Conservation (phyloP, 768 basidiomycete species). For the Tremella mesenterica region DNA sequence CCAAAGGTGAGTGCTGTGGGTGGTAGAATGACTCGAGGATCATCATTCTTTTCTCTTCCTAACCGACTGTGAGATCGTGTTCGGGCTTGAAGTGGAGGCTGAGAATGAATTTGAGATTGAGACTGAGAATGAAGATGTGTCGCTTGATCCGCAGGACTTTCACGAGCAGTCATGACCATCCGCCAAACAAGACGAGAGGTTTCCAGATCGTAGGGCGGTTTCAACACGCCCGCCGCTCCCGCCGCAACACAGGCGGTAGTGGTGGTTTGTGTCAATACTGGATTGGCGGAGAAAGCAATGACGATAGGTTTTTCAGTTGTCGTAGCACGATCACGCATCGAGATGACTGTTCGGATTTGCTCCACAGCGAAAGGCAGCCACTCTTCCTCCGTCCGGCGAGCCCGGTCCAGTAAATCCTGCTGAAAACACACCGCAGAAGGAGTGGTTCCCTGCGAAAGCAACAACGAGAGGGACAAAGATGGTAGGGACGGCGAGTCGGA, state of each 20-base stretch:
- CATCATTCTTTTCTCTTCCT: no score
- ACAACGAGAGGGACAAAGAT: conserved; percentile 36
- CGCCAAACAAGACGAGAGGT: conserved; percentile 21
- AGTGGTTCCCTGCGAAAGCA: conserved; percentile 39
- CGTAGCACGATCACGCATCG: conserved; percentile 16
- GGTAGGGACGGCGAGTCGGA: conserved; percentile 41
- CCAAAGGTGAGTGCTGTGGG: conserved; percentile 29
- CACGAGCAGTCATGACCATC: conserved; percentile 22
- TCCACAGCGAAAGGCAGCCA: conserved; percentile 40
- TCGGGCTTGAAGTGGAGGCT: neutral
- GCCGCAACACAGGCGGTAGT: conserved; percentile 30
- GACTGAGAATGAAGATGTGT: conserved; percentile 7
- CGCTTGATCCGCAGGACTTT: conserved; percentile 16
- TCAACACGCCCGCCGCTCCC: conserved; percentile 39
- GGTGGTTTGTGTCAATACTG: conserved; percentile 24
- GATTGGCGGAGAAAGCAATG: conserved; percentile 43
- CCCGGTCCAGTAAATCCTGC: conserved; percentile 41
- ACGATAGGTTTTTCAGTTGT: conserved; percentile 19
- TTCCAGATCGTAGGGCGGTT: conserved; percentile 37
- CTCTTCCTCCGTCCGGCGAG: conserved; percentile 37
- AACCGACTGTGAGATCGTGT: neutral
- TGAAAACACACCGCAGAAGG: conserved; percentile 44
- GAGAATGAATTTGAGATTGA: neutral
- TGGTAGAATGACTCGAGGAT: conserved; percentile 21
- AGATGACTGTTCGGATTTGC: conserved; percentile 22